Evolutionary conservation across 208 protist genomes (phyloP).

Genomic region (Perkinsela sp.): DNA sequence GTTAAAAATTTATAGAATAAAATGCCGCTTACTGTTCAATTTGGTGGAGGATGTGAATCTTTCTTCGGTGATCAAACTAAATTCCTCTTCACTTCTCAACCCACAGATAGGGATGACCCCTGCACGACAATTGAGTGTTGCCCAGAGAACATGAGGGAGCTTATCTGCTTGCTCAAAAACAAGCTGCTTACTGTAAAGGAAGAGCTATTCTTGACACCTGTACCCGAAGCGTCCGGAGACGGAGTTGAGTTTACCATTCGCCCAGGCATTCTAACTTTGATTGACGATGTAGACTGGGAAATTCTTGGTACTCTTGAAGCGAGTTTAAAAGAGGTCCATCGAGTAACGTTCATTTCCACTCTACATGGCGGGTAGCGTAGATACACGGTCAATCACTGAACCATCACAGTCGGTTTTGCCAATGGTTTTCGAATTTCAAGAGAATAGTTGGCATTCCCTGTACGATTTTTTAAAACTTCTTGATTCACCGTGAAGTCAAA

Average conservation of each 20-base stretch:
- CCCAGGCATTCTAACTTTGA: conserved; percentile 16
- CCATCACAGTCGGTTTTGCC: no score
- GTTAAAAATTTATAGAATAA: not conserved
- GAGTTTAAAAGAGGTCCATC: conserved; percentile 8
- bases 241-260: conserved; percentile 1
- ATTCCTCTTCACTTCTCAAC: not conserved
- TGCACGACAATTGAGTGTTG: not conserved
- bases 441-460: no score
- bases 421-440: no score
- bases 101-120: not conserved
- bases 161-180: not conserved
- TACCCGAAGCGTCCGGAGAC: not conserved
- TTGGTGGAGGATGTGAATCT: not conserved
- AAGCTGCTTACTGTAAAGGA: not conserved
- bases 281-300: conserved; percentile 19
- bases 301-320: conserved; percentile 8
- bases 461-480: conserved; percentile 2
- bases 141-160: not conserved
- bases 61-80: not conserved
- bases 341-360: conserved; percentile 15
- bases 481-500: not conserved
- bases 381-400: no score
- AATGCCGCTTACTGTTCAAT: not conserved
- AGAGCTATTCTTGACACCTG: not conserved
- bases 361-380: conserved; percentile 11